Base-by-base conservation (phyloP, 2,329 filamentous ascomycete species). In the Balansia obtecta region DNA sequence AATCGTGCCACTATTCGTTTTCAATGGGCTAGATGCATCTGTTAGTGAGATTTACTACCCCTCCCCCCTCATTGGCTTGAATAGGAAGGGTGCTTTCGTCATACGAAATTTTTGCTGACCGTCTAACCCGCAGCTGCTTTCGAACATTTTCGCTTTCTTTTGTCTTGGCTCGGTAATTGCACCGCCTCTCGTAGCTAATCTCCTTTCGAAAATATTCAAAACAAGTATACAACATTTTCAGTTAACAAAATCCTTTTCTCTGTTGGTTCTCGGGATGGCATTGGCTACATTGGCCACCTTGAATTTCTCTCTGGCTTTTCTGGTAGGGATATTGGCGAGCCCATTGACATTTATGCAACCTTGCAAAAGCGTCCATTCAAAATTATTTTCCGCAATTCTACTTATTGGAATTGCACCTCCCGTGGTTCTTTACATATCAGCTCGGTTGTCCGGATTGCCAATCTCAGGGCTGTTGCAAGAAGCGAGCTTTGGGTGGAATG, bases 271-370 rank as follows among this genome's bases (percentile, higher is more conserved):
- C 0, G 93, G 93, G 59, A 87, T 96, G 72, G 90, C 88, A 60
- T 81, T 98, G 56, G 90, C 90, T 12, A 85, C 90, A 1, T 83
- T 98, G 12, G 91, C 93, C 2, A 98, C 91, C 0, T 79, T 98
- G 48, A 98, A 98, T 69, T 98, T 98, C 73, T 89, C 86, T 3
- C 82, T 96, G 13, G 83, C 88, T 45, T 84, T 97, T 63, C 73
- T 95, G 38, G 74, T 96, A 47, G 93, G 93, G 38, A 71, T 97
- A 2, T 71, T 91, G 44, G 82, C 87, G 42, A 72, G 79, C 3
- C 91, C 91, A 0, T 72, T 97, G 13, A 83, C 82, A n/a, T 96
- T 95, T 63, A 72, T 84, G 16, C 74, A 67, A 8, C 74, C 79
- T 0, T 71, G 71, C 49, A 58, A 60, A 12, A 67, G 58, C 54